phyloP scores from a whole-genome alignment of 805 yeast genomes.

The Lipomyces sp. region DNA sequence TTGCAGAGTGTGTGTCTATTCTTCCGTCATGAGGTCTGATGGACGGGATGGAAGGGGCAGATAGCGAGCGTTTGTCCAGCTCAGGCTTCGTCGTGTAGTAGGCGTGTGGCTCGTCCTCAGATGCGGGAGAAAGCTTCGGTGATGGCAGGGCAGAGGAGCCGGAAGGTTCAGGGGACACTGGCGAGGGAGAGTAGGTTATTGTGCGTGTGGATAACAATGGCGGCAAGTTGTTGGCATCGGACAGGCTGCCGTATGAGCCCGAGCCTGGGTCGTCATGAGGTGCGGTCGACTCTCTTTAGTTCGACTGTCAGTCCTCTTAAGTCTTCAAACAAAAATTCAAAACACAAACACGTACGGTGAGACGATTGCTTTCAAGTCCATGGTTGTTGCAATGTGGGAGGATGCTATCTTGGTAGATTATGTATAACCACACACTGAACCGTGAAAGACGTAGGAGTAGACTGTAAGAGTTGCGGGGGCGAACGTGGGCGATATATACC shows the following conservation, averaged over 20 bases:
- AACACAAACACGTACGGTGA: slow-evolving; percentile 17
- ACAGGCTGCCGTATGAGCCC: too few relatives aligned
- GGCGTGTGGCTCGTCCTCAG: background rate
- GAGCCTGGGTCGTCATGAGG: background rate
- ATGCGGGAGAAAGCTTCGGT: slow-evolving; percentile 17
- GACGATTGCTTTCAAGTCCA: slow-evolving; percentile 31
- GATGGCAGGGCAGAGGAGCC: slow-evolving; percentile 20
- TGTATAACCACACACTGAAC: too few relatives aligned
- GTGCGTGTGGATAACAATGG: background rate
- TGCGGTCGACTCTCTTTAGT: background rate
- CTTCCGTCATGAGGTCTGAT: background rate
- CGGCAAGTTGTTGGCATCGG: background rate
- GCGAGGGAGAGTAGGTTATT: slow-evolving; percentile 7
- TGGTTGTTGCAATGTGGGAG: background rate
- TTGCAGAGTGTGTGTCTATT: background rate
- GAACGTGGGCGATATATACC: too few relatives aligned
- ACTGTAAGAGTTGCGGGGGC: too few relatives aligned
- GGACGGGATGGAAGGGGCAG: background rate
- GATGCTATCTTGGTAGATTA: too few relatives aligned
- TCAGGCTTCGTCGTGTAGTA: slow-evolving; percentile 10
- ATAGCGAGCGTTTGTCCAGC: background rate
- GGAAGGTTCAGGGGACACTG: slow-evolving; percentile 4
- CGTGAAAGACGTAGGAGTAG: background rate
- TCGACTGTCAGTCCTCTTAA: too few relatives aligned
- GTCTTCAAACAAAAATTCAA: too few relatives aligned